Base-by-base conservation (phyloP, 305 asterid genomes). In the Fraxinus ornus region DNA sequence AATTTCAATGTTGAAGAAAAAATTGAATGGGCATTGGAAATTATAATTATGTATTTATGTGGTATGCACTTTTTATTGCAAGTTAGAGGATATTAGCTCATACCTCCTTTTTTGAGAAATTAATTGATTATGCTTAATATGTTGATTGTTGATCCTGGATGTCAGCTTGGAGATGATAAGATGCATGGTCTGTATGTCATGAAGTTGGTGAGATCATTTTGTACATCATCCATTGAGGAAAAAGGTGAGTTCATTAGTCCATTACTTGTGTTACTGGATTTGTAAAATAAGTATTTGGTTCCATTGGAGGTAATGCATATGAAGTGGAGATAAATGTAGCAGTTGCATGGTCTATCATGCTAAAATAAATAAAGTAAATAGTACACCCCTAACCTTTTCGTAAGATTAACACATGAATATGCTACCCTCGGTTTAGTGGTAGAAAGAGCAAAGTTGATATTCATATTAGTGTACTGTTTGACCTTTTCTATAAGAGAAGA, bases 201-300 rank as follows among this genome's bases (percentile, higher is more conserved):
- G 98, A 97, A 93, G 90, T 92, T 97, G 85, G 98, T 94, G 85
- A 92, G 98, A 80, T 93, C 97, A 68, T 97, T 97, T 80, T 96
- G 98, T 87, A 82, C 91, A 33, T 91, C 98, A 36, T 85, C 92
- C 44, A 82, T 80, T 70, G 98, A 91, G 73, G 86, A 80, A 70
- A 84, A 89, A 81, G 89, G 98, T 92, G 75, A 76, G 79, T 73
- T 76, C 73, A 49, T 41, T 39, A 66, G 66, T 83, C 81, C 21
- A 39, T 37, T 72, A 33, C 26, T 12, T 57, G 32, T 49, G 12
- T 52, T 75, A 36, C 2, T 12, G 62, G 78, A 15, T 72, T 78
- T 68, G 21, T 78, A 10, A 5, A 79, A 44, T 28, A 49, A 30
- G 33, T 55, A 36, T 79, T 30, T 76, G 64, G 17, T 73, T 26